Percentiles rank a stretch among this genome's conserved stretches.
Conservation (phyloP, 2,329 filamentous ascomycete genomes). For the Arachnomyces sp. region DNA sequence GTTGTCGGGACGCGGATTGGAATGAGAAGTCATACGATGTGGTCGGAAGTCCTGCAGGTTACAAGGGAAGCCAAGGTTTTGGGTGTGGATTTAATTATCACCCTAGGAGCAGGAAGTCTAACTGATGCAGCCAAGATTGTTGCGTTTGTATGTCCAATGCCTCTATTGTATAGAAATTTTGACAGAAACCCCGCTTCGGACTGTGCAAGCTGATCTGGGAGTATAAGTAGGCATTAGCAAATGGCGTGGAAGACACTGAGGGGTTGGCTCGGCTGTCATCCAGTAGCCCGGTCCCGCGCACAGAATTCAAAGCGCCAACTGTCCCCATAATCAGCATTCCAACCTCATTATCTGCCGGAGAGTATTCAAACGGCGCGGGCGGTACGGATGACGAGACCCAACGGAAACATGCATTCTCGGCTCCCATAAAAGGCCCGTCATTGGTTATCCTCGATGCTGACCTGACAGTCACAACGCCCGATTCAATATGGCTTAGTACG, state of each 20-base stretch:
- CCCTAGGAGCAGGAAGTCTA: constrained; percentile 49
- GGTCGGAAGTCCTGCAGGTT: constrained; percentile 46
- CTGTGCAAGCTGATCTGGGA: constrained; percentile 4
- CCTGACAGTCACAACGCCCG: constrained; percentile 45
- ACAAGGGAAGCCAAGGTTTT: constrained; percentile 31
- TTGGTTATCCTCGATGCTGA: constrained; percentile 52
- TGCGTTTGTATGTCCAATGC: constrained; percentile 29
- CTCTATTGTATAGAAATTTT: not conserved
- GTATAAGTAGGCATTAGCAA: constrained; percentile 38
- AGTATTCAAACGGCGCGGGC: constrained; percentile 36
- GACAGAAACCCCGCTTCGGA: not conserved
- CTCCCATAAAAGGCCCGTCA: constrained; percentile 36
- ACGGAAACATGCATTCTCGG: constrained; percentile 30
- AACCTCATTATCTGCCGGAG: constrained; percentile 36
- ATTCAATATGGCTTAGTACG: constrained; percentile 50
- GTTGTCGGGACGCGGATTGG: constrained; percentile 43
- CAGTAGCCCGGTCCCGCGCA: constrained; percentile 19
- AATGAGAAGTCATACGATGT: constrained; percentile 49
- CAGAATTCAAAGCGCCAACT: constrained; percentile 18
- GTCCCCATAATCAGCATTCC: constrained; percentile 34
- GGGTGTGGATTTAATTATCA: constrained; percentile 45
- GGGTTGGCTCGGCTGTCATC: constrained; percentile 32
- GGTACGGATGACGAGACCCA: constrained; percentile 29
- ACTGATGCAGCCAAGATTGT: constrained; percentile 51
- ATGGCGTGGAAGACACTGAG: constrained; percentile 32